Evolutionary conservation across 768 basidiomycete species (phyloP).

Genomic region (Clathrus columnatus): DNA sequence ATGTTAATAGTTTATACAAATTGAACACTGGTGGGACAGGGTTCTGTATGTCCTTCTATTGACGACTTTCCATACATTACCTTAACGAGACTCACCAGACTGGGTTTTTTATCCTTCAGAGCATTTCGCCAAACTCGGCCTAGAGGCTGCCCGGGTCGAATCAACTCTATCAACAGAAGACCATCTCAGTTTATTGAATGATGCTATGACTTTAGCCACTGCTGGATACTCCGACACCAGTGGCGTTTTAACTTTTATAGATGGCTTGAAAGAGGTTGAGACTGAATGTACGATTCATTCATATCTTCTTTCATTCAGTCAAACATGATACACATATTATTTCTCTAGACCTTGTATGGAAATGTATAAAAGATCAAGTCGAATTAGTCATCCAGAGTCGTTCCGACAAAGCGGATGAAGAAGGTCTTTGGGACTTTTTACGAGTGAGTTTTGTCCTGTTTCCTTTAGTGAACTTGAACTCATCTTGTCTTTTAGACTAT

Average conservation of each 20-base stretch:
- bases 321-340: slow-evolving; percentile 3
- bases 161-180: slow-evolving; percentile 74
- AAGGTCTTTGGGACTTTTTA: slow-evolving; percentile 38
- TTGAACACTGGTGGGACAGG: slow-evolving; percentile 84
- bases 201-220: slow-evolving; percentile 70
- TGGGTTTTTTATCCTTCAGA: slow-evolving; percentile 82
- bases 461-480: no score
- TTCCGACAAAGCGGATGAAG: not conserved
- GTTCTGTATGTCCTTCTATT: slow-evolving; percentile 48
- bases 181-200: slow-evolving; percentile 81
- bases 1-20: slow-evolving; percentile 75
- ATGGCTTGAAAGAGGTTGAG: slow-evolving; percentile 62
- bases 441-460: not conserved
- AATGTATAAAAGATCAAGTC: slow-evolving; percentile 53
- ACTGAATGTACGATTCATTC: slow-evolving; percentile 58
- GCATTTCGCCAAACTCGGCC: slow-evolving; percentile 66
- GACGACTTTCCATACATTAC: not conserved
- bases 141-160: slow-evolving; percentile 58
- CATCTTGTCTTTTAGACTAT: slow-evolving; percentile 22
- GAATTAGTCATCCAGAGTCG: not conserved
- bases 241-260: slow-evolving; percentile 64
- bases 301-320: slow-evolving; percentile 5
- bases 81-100: slow-evolving; percentile 33
- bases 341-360: slow-evolving; percentile 69
- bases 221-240: slow-evolving; percentile 75